Percentiles rank a stretch among this genome's conserved stretches.
phyloP scores from a whole-genome alignment of 768 basidiomycete genomes.

The Podaxis sp. region DNA sequence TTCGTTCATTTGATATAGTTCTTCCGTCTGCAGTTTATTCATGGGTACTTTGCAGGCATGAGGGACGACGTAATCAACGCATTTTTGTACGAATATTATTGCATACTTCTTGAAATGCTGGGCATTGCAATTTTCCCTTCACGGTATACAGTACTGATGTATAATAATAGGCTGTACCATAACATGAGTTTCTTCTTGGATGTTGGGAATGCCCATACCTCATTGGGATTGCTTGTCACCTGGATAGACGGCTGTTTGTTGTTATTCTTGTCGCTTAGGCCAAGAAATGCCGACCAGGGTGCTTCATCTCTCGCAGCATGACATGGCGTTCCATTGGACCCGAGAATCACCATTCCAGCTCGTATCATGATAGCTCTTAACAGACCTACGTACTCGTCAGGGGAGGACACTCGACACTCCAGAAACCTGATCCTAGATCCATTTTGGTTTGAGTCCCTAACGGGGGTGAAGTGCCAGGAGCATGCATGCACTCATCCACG shows the following conservation, averaged over 20 bases:
- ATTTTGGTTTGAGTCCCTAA: not conserved
- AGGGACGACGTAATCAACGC: not conserved
- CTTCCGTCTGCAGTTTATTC: not conserved
- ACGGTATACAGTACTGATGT: constrained; percentile 5
- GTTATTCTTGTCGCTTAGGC: not conserved
- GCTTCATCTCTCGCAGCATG: too few relatives aligned
- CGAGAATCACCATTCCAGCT: not conserved
- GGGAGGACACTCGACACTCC: not conserved
- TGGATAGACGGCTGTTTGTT: too few relatives aligned
- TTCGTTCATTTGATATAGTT: constrained; percentile 21
- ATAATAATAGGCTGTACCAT: constrained; percentile 6
- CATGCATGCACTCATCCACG: not conserved
- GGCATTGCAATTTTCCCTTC: not conserved
- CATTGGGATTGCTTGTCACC: too few relatives aligned
- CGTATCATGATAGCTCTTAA: not conserved
- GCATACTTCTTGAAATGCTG: not conserved
- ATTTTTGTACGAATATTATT: constrained; percentile 5
- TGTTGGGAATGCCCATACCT: not conserved
- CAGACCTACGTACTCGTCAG: too few relatives aligned
- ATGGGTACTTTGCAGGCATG: constrained; percentile 13
- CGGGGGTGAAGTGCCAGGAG: not conserved
- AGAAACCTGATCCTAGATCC: not conserved
- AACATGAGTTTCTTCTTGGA: not conserved
- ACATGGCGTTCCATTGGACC: not conserved
- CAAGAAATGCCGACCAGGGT: too few relatives aligned